These are phyloP conservation scores for Limonium bicolor DNA, from an alignment of 148 eudicot species.

Conservation along the genomic window DNA sequence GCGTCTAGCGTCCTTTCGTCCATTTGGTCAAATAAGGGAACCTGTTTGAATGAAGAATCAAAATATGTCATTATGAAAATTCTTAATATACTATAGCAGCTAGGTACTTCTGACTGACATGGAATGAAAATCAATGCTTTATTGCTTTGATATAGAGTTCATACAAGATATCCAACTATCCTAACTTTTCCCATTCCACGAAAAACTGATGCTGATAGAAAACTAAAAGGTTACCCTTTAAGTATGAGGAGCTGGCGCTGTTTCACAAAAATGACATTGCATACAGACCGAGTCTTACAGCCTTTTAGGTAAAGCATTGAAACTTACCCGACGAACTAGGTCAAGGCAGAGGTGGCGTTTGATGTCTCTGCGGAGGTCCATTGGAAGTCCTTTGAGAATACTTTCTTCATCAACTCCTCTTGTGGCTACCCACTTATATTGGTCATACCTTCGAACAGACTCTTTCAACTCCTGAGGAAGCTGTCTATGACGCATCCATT, in stretches of 20 bases:
- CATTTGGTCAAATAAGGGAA: slow-evolving; percentile 70
- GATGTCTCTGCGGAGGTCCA: slow-evolving; percentile 71
- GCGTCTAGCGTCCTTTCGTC: slow-evolving; percentile 75
- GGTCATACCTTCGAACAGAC: slow-evolving; percentile 58
- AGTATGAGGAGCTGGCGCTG: too few relatives aligned
- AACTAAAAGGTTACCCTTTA: too few relatives aligned
- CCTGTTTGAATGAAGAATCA: too few relatives aligned
- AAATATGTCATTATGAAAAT: not conserved
- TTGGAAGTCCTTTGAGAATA: slow-evolving; percentile 53
- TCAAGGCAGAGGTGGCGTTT: slow-evolving; percentile 84
- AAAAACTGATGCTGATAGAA: too few relatives aligned
- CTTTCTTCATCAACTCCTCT: slow-evolving; percentile 69
- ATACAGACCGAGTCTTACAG: too few relatives aligned
- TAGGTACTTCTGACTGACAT: not conserved
- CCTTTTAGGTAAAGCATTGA: not conserved
- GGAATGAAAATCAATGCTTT: not conserved
- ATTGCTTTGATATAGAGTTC: too few relatives aligned
- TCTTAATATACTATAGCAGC: not conserved
- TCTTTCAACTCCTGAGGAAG: slow-evolving; percentile 52
- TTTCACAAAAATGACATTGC: too few relatives aligned
- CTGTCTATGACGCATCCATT: slow-evolving; percentile 91
- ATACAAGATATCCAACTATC: too few relatives aligned
- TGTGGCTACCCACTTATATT: slow-evolving; percentile 75
- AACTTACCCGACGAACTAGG: slow-evolving; percentile 64
- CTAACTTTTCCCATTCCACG: too few relatives aligned